Percentiles rank a stretch among this genome's conserved stretches.
phyloP scores from a whole-genome alignment of 148 eudicot genomes.

The Amaranthus cruentus region DNA sequence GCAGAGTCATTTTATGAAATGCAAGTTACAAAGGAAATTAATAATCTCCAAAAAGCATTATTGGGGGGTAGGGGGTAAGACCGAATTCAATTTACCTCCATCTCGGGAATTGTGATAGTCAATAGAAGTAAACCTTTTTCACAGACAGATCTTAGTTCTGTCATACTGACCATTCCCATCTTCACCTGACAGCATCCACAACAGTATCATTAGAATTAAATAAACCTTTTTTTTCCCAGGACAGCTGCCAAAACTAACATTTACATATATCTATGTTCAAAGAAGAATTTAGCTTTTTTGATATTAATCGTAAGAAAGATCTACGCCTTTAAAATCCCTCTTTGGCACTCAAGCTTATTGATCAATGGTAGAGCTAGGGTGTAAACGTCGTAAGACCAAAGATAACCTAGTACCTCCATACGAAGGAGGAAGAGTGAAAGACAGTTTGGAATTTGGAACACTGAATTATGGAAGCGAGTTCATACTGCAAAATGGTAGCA shows the following conservation, averaged over 20 bases:
- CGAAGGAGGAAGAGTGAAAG: background rate
- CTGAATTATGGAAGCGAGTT: background rate
- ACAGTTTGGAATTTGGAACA: too few species aligned
- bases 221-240: background rate
- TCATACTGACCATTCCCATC: conserved; percentile 44
- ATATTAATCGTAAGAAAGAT: background rate
- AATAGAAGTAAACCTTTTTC: conserved; percentile 88
- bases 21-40: background rate
- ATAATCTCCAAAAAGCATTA: background rate
- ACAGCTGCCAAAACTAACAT: background rate
- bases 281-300: background rate
- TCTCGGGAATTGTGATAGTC: conserved; percentile 91
- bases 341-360: background rate
- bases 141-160: conserved; percentile 69
- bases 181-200: conserved; percentile 47
- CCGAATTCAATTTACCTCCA: conserved; percentile 58
- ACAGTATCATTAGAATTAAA: background rate
- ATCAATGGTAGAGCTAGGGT: background rate
- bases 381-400: background rate
- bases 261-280: background rate
- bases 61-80: background rate
- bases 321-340: background rate
- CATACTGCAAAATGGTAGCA: background rate
- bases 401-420: background rate
- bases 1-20: conserved; percentile 27